These are phyloP conservation scores for Neodidymelliopsis sp. DNA, from an alignment of 2,329 filamentous ascomycete genomes.

Conservation along the genomic window DNA sequence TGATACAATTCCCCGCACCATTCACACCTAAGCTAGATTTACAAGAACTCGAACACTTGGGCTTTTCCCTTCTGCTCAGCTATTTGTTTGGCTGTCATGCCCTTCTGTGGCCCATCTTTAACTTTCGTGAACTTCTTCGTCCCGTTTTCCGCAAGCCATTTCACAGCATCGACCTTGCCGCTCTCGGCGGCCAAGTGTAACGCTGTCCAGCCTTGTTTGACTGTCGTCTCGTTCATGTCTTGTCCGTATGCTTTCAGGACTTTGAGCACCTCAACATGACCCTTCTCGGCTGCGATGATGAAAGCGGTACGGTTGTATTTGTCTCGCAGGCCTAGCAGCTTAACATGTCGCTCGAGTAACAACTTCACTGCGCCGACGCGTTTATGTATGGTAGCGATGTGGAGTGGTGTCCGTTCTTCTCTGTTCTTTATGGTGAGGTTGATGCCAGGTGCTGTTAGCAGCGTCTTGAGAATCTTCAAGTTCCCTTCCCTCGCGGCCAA, in stretches of 20 bases:
- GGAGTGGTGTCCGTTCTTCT: conserved; percentile 23
- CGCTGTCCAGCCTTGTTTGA: conserved; percentile 24
- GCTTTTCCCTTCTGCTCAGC: conserved; percentile 15
- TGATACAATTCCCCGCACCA: no score
- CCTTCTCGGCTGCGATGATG: conserved; percentile 20
- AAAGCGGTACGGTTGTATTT: conserved; percentile 22
- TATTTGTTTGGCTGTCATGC: conserved; percentile 21
- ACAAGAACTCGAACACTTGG: neutral
- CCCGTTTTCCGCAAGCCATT: conserved; percentile 20
- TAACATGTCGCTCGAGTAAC: conserved; percentile 14
- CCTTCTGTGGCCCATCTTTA: conserved; percentile 15
- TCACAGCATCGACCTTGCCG: conserved; percentile 17
- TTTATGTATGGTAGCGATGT: conserved; percentile 23
- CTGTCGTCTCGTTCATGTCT: conserved; percentile 21
- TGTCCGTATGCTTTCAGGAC: conserved; percentile 22
- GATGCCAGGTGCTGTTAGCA: conserved; percentile 20
- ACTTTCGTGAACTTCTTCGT: conserved; percentile 15
- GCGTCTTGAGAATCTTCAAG: conserved; percentile 21
- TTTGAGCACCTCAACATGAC: conserved; percentile 20
- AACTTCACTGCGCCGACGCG: conserved; percentile 16
- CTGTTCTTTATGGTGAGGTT: conserved; percentile 25
- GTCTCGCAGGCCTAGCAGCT: conserved; percentile 16
- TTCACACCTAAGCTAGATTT: no score
- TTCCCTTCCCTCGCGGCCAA: conserved; percentile 25
- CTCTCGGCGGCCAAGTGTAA: conserved; percentile 26